A percentile compares a stretch with the other conserved stretches of the same genome.
These are phyloP conservation scores for Brassica hybrid DNA, from an alignment of 441 rosid genomes.

Conservation along the genomic window DNA sequence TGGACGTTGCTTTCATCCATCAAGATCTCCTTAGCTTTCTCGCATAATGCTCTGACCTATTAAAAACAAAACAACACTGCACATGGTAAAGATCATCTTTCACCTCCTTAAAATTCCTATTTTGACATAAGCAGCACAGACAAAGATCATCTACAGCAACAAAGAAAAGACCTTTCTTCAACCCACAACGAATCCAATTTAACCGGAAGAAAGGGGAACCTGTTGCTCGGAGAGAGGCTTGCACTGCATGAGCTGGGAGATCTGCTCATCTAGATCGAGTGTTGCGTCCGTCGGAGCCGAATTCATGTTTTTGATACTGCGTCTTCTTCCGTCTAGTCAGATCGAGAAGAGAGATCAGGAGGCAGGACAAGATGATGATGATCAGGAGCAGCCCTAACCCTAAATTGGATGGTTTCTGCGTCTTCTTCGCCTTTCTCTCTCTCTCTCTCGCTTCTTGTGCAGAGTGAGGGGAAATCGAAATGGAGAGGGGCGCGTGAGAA, in stretches of 20 bases:
- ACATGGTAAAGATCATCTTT: slow-evolving; percentile 20
- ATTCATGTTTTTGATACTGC: slow-evolving; percentile 38
- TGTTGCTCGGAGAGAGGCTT: slow-evolving; percentile 74
- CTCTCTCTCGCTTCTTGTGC: slow-evolving; percentile 36
- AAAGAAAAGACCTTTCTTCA: neutral
- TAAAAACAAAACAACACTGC: slow-evolving; percentile 11
- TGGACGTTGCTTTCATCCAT: slow-evolving; percentile 84
- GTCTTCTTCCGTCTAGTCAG: slow-evolving; percentile 38
- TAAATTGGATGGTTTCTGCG: slow-evolving; percentile 43
- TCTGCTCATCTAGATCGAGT: slow-evolving; percentile 69
- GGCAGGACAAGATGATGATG: slow-evolving; percentile 27
- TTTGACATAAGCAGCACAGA: slow-evolving; percentile 1
- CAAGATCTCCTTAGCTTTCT: slow-evolving; percentile 77
- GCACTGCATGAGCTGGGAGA: slow-evolving; percentile 84
- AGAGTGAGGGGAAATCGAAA: slow-evolving; percentile 37
- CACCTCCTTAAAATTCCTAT: neutral
- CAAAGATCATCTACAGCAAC: slow-evolving; percentile 9
- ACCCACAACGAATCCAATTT: slow-evolving; percentile 23
- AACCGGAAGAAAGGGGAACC: slow-evolving; percentile 39
- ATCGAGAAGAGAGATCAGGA: slow-evolving; percentile 36
- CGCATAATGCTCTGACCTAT: slow-evolving; percentile 75
- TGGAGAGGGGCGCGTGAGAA: slow-evolving; percentile 50
- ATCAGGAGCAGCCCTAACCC: slow-evolving; percentile 52
- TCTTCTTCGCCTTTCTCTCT: slow-evolving; percentile 34
- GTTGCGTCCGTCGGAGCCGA: slow-evolving; percentile 51